phyloP scores from a whole-genome alignment of 257 asterid genomes.

The Solanum lignicaule region DNA sequence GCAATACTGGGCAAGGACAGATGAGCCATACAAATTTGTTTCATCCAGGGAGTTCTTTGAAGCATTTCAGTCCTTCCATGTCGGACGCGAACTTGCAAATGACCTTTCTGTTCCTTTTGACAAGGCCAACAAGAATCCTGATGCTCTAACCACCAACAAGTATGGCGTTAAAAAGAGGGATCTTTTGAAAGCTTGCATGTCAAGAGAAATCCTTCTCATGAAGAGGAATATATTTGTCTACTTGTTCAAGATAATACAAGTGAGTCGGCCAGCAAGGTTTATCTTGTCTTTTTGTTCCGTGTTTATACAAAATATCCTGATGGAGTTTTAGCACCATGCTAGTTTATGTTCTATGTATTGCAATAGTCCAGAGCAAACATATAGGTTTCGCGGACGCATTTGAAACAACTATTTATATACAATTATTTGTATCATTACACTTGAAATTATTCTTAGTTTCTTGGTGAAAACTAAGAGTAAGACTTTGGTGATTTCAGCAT shows the following conservation, averaged over 20 bases:
- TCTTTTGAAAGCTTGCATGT: slow-evolving; percentile 51
- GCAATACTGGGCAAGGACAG: slow-evolving; percentile 58
- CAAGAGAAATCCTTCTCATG: slow-evolving; percentile 59
- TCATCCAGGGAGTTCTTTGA: slow-evolving; percentile 46
- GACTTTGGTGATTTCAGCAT: not conserved
- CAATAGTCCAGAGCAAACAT: not conserved
- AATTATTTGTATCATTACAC: not conserved
- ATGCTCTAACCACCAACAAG: slow-evolving; percentile 41
- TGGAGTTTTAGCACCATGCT: not conserved
- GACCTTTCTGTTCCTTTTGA: slow-evolving; percentile 58
- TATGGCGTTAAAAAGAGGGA: slow-evolving; percentile 68
- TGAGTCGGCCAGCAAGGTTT: slow-evolving; percentile 14
- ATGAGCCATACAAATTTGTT: slow-evolving; percentile 40
- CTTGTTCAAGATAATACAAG: slow-evolving; percentile 57
- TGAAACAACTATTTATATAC: not conserved
- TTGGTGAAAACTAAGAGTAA: not conserved
- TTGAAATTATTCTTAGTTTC: not conserved
- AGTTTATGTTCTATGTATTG: not conserved
- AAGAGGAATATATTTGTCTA: slow-evolving; percentile 66
- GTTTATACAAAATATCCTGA: not conserved
- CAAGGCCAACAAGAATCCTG: slow-evolving; percentile 54
- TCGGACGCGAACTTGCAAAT: slow-evolving; percentile 46
- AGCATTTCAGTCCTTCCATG: slow-evolving; percentile 60
- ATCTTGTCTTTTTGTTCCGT: not conserved
- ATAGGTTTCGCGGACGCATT: not conserved